A percentile compares a stretch with the other conserved stretches of the same genome.
phyloP scores from a whole-genome alignment of 1,139 yeast species.

The Pichia terricola region DNA sequence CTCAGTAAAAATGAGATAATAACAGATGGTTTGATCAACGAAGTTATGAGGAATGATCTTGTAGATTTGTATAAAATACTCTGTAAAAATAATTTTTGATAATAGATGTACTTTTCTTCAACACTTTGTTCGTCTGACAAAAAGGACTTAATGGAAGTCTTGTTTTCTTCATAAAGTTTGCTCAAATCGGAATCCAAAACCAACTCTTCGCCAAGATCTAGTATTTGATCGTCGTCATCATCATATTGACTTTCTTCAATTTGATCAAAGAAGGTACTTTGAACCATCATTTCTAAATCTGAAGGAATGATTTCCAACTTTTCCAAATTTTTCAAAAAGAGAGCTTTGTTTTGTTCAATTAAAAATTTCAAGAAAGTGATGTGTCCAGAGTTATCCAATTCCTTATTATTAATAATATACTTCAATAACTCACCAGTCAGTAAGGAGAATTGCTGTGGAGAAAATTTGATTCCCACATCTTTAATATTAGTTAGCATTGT shows the following conservation, averaged over 20 bases:
- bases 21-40: constrained; percentile 22
- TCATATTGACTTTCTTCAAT: constrained; percentile 21
- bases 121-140: constrained; percentile 23
- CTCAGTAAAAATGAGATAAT: constrained; percentile 47
- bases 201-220: constrained; percentile 19
- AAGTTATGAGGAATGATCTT: constrained; percentile 26
- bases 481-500: constrained; percentile 7
- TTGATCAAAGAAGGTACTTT: constrained; percentile 37
- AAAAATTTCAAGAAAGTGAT: constrained; percentile 38
- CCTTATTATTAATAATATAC: constrained; percentile 13
- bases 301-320: constrained; percentile 34
- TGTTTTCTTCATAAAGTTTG: constrained; percentile 19
- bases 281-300: constrained; percentile 59
- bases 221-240: constrained; percentile 25
- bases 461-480: constrained; percentile 11
- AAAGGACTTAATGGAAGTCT: constrained; percentile 29
- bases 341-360: constrained; percentile 29
- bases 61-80: constrained; percentile 27
- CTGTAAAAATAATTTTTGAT: constrained; percentile 34
- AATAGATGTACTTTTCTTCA: constrained; percentile 35
- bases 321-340: constrained; percentile 35
- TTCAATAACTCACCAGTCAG: constrained; percentile 24
- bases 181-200: constrained; percentile 11
- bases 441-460: constrained; percentile 23
- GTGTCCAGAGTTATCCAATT: constrained; percentile 25